phyloP scores from a whole-genome alignment of 202 grass and related monocot species.

The Sporobolus alterniflorus region DNA sequence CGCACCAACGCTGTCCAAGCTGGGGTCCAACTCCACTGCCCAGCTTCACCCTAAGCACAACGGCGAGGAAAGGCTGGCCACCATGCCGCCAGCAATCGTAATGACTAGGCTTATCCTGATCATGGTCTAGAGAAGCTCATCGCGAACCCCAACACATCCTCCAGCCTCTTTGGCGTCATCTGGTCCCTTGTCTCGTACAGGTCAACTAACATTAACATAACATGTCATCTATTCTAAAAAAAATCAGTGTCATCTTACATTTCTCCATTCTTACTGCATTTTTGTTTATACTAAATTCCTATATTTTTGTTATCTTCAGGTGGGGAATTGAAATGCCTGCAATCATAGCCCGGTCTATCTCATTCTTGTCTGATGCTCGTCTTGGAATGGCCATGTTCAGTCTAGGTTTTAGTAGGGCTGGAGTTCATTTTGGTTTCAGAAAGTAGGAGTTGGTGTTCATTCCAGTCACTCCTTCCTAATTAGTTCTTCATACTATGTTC shows the following conservation, averaged over 20 bases:
- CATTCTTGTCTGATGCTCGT: slow-evolving; percentile 76
- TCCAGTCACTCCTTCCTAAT: too few species aligned
- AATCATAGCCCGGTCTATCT: slow-evolving; percentile 71
- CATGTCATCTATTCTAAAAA: too few species aligned
- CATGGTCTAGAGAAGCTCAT: slow-evolving; percentile 99
- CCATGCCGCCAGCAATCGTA: slow-evolving; percentile 84
- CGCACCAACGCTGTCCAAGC: slow-evolving; percentile 73
- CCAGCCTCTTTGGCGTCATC: slow-evolving; percentile 86
- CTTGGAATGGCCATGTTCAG: slow-evolving; percentile 99
- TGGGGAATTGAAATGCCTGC: slow-evolving; percentile 84
- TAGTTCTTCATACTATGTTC: too few species aligned
- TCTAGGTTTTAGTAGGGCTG: too few species aligned
- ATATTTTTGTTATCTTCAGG: background rate
- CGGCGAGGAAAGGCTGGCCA: slow-evolving; percentile 40
- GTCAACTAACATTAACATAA: background rate
- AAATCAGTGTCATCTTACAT: background rate
- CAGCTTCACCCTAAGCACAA: slow-evolving; percentile 86
- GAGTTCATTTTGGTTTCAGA: too few species aligned
- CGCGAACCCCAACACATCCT: slow-evolving; percentile 95
- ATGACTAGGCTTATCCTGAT: slow-evolving; percentile 98
- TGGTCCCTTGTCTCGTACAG: slow-evolving; percentile 82
- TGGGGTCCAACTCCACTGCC: slow-evolving; percentile 86
- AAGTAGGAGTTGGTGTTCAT: too few species aligned
- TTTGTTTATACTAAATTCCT: background rate
- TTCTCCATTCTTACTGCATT: background rate